These are phyloP conservation scores for Neonectria neomacrospora DNA, from an alignment of 2,329 filamentous ascomycete species.

Conservation along the genomic window DNA sequence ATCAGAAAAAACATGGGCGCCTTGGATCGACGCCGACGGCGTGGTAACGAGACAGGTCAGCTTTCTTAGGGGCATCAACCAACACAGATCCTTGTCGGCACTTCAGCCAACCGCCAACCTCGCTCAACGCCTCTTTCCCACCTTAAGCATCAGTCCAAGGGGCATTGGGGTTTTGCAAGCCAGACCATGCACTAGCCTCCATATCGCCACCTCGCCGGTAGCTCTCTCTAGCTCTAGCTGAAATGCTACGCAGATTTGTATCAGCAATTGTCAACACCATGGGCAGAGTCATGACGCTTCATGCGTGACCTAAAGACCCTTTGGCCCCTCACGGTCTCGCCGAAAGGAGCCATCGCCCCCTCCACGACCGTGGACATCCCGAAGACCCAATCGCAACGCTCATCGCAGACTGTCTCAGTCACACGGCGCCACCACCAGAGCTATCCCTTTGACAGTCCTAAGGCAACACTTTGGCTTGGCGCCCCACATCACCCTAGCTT, in stretches of 20 bases:
- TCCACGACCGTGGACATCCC: constrained; percentile 4
- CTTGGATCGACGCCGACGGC: constrained; percentile 26
- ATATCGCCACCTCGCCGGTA: background rate
- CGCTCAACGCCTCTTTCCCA: background rate
- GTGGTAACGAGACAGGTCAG: constrained; percentile 30
- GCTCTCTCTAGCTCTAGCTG: background rate
- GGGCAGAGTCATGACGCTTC: background rate
- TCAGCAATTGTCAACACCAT: background rate
- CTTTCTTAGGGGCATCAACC: constrained; percentile 7
- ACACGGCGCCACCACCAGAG: constrained; percentile 30
- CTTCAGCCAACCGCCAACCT: constrained; percentile 6
- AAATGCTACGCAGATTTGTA: background rate
- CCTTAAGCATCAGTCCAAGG: background rate
- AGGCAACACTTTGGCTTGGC: no score
- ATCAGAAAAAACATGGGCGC: constrained; percentile 4
- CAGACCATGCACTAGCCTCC: background rate
- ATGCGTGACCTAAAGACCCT: constrained; percentile 3
- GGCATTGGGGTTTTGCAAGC: background rate
- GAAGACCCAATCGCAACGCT: constrained; percentile 21
- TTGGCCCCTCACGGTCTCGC: background rate
- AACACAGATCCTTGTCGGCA: constrained; percentile 13
- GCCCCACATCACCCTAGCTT: no score
- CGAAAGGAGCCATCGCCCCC: constrained; percentile 7
- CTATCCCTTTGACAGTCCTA: no score
- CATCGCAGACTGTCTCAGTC: constrained; percentile 29